Percentiles rank a stretch among this genome's conserved stretches.
phyloP scores from a whole-genome alignment of 371 early-diverging fungal species.

The Mortierella sp. region DNA sequence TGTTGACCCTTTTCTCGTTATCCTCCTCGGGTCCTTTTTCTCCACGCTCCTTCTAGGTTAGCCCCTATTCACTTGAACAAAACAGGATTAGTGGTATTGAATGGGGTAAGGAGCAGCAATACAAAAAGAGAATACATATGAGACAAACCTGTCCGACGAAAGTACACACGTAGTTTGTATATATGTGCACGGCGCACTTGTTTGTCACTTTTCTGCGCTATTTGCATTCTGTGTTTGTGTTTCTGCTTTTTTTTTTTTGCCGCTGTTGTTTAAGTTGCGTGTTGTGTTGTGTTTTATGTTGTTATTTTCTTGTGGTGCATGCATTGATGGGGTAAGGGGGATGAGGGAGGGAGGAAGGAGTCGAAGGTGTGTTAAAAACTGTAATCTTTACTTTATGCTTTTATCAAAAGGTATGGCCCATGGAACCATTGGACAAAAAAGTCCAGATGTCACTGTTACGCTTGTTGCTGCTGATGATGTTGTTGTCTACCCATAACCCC shows the following conservation, averaged over 20 bases:
- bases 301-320: neutral
- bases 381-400: neutral
- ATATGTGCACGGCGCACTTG: neutral
- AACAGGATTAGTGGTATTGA: neutral
- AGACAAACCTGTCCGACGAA: neutral
- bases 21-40: neutral
- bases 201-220: neutral
- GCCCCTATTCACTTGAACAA: neutral
- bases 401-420: neutral
- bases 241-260: neutral
- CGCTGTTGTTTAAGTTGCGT: neutral
- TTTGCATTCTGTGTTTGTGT: neutral
- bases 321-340: constrained; percentile 9
- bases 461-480: neutral
- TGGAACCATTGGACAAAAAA: neutral
- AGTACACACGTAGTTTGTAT: neutral
- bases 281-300: too few species aligned
- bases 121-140: neutral
- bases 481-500: neutral
- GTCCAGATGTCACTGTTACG: neutral
- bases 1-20: neutral
- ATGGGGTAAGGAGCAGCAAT: neutral
- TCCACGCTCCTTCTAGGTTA: neutral
- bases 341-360: neutral
- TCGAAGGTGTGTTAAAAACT: neutral